Conservation (phyloP, 768 basidiomycete genomes). For the Tylopilus rubrobrunneus region DNA sequence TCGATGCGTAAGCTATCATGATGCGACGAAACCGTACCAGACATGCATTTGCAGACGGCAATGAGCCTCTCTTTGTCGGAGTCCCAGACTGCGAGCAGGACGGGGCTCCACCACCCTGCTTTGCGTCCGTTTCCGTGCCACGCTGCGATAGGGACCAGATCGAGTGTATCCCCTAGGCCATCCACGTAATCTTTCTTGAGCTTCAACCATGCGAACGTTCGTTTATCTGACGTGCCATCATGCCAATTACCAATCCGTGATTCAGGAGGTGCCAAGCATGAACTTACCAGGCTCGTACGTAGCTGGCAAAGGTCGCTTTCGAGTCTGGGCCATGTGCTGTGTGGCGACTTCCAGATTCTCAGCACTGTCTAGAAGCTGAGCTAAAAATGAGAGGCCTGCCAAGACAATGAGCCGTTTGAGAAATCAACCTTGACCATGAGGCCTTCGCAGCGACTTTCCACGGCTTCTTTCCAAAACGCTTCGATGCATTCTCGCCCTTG, state of each 20-base stretch:
- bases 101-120: conserved; percentile 88
- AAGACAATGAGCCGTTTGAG: background rate
- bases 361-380: conserved; percentile 63
- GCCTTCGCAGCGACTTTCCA: conserved; percentile 83
- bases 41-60: conserved; percentile 90
- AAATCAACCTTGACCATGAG: conserved; percentile 80
- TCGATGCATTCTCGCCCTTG: conserved; percentile 60
- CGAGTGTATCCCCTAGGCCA: conserved; percentile 72
- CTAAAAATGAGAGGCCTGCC: conserved; percentile 8
- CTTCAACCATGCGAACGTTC: conserved; percentile 86
- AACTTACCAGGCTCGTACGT: conserved; percentile 75
- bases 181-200: conserved; percentile 90
- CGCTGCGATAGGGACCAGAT: conserved; percentile 71
- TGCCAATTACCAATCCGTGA: background rate
- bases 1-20: background rate
- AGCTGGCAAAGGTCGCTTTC: conserved; percentile 69
- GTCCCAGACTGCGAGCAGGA: conserved; percentile 77
- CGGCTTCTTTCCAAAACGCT: conserved; percentile 71
- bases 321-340: conserved; percentile 35
- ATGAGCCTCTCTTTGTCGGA: conserved; percentile 55
- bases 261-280: background rate
- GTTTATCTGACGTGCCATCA: conserved; percentile 52
- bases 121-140: conserved; percentile 92
- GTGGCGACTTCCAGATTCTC: conserved; percentile 33
- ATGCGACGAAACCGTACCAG: conserved; percentile 44